A percentile compares a stretch with the other conserved stretches of the same genome.
Conservation (phyloP, 495 filamentous ascomycete species). For the Penicillium subrubescens region DNA sequence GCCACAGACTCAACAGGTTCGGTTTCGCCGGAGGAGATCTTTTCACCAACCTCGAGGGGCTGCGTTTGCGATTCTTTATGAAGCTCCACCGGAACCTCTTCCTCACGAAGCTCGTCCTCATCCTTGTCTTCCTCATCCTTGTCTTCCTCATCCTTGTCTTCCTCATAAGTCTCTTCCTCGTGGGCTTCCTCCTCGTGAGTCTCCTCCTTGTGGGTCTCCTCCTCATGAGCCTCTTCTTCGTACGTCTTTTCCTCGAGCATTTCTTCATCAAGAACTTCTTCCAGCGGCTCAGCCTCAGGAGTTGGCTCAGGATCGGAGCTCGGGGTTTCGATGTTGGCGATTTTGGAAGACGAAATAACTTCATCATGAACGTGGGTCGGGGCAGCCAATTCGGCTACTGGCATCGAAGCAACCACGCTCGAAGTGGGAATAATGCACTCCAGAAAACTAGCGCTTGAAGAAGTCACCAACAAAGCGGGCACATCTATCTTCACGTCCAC, state of each 20-base stretch:
- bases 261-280: neutral
- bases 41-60: neutral
- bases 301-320: neutral
- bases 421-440: neutral
- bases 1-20: neutral
- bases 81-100: neutral
- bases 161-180: no score
- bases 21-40: neutral
- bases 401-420: neutral
- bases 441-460: neutral
- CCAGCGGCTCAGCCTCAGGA: neutral
- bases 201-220: neutral
- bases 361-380: neutral
- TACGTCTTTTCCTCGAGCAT: no score
- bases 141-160: no score
- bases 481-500: slow-evolving; percentile 2
- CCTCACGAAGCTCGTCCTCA: no score
- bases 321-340: neutral
- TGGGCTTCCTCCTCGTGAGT: no score
- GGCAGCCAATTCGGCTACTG: neutral
- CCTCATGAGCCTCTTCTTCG: neutral
- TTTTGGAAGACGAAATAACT: neutral
- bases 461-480: slow-evolving; percentile 1
- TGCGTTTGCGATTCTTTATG: neutral
- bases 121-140: no score